Percentiles rank a stretch among this genome's conserved stretches.
These are phyloP conservation scores for Macrophomina pseudophaseolina DNA, from an alignment of 2,329 filamentous ascomycete genomes.

Conservation along the genomic window DNA sequence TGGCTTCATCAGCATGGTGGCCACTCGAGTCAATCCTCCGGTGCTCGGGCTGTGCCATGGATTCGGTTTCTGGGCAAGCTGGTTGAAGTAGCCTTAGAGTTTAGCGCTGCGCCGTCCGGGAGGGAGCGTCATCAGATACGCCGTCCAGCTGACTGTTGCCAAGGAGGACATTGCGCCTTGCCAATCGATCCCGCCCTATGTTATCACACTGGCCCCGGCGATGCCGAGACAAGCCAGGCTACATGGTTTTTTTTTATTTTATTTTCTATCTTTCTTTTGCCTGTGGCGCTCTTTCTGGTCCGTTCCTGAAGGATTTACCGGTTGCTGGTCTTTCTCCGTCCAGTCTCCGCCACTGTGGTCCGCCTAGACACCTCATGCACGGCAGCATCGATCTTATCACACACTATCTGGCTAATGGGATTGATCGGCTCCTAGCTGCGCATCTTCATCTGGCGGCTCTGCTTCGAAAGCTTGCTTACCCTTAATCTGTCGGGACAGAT, in stretches of 20 bases:
- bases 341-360: background rate
- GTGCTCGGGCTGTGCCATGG: slow-evolving; percentile 11
- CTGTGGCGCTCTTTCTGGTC: background rate
- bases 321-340: background rate
- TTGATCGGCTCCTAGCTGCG: background rate
- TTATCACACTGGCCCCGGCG: no score
- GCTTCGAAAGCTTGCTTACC: background rate
- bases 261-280: background rate
- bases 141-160: slow-evolving; percentile 20
- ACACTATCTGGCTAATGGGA: background rate
- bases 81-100: slow-evolving; percentile 19
- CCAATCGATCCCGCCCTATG: background rate
- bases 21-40: slow-evolving; percentile 2
- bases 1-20: background rate
- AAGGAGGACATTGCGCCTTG: slow-evolving; percentile 1
- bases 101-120: slow-evolving; percentile 18
- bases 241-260: no score
- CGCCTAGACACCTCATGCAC: background rate
- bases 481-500: background rate
- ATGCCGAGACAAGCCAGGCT: no score
- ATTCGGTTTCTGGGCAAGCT: background rate
- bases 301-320: no score
- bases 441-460: slow-evolving; percentile 5
- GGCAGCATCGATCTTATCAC: background rate
- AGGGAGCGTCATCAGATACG: slow-evolving; percentile 17